Evolutionary conservation across 2,329 filamentous ascomycete species (phyloP), one percentile per base, ranked within the genome.

Genomic region (Venturia pyrina): DNA sequence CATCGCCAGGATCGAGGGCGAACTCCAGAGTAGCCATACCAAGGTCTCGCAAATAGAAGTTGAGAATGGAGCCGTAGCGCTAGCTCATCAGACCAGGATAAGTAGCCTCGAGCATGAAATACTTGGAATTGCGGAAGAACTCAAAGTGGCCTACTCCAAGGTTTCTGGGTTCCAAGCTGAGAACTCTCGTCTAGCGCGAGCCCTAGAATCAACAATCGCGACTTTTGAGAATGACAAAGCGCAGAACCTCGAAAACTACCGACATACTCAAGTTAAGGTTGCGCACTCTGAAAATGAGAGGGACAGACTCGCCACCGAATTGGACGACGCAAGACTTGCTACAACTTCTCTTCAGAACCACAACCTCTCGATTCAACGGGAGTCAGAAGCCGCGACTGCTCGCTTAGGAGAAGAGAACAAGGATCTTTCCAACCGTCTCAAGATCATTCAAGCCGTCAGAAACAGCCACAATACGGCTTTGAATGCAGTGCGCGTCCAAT

Each of bases 391-490:
- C 19, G 32, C 53, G 10, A 15, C 28, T 6, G 15, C 53, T 59
- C 53, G 53, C 32, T 19, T 37, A 15, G 7, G 32, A 17, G 53
- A 59, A 34, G 43, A 64, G 44, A 59, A 43, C 21, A 32, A 40
- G 34, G 63, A 65, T 8, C 37, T 53, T 21, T 21, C 37, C 19
- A 13, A 43, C 17, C 48, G 48, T 15, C 34, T 65, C 15, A 48
- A 40, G 34, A n/a, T n/a, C 8, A 44, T 28, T 28, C 34, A 65
- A 41, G 53, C 63, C 21, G 24, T 65, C 19, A 48, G 48, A 21
- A 40, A 37, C n/a, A 65, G 63, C n/a, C 63, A 60, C n/a, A 21
- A 60, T 17, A 59, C 44, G 28, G 63, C 63, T 3, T 40, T 65
- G 48, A 41, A 34, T 28, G 48, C 63, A 4, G n/a, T 60, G 15